Percentiles rank a stretch among this genome's conserved stretches.
Evolutionary conservation across 345 rosid genomes (phyloP).

Genomic region (Lepidium aucheri): DNA sequence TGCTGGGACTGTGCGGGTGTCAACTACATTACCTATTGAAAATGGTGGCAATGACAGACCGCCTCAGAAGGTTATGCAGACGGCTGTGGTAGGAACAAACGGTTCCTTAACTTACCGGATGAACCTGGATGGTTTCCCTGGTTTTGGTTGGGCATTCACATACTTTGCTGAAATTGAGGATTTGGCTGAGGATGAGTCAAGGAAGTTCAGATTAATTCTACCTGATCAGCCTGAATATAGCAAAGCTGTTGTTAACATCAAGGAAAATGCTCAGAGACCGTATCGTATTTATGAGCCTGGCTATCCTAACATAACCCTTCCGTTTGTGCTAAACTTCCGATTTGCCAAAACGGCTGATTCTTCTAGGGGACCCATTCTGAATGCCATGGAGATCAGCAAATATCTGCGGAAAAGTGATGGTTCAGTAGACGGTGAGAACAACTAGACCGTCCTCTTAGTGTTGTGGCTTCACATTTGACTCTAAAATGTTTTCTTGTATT

Average conservation of each 20-base stretch:
- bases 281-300: slow-evolving; percentile 85
- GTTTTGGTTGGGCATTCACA: slow-evolving; percentile 76
- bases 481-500: slow-evolving; percentile 20
- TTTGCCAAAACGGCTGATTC: slow-evolving; percentile 82
- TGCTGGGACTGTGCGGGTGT: slow-evolving; percentile 64
- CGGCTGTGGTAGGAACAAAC: slow-evolving; percentile 96
- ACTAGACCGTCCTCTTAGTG: background rate
- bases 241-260: slow-evolving; percentile 73
- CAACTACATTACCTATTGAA: slow-evolving; percentile 55
- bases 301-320: slow-evolving; percentile 59
- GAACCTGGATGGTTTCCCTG: slow-evolving; percentile 93
- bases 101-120: slow-evolving; percentile 79
- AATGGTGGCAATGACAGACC: slow-evolving; percentile 39
- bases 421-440: slow-evolving; percentile 62
- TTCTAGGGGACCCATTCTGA: slow-evolving; percentile 80
- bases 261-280: slow-evolving; percentile 82
- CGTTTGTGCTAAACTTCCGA: slow-evolving; percentile 74
- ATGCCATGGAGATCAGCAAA: slow-evolving; percentile 85
- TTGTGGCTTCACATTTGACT: slow-evolving; percentile 7
- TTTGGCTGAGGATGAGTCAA: slow-evolving; percentile 51
- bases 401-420: slow-evolving; percentile 71
- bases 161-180: slow-evolving; percentile 95
- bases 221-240: slow-evolving; percentile 66
- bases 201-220: slow-evolving; percentile 82
- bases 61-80: slow-evolving; percentile 98